Conservation (phyloP, 257 asterid species). For the Solanum tarapatanum region DNA sequence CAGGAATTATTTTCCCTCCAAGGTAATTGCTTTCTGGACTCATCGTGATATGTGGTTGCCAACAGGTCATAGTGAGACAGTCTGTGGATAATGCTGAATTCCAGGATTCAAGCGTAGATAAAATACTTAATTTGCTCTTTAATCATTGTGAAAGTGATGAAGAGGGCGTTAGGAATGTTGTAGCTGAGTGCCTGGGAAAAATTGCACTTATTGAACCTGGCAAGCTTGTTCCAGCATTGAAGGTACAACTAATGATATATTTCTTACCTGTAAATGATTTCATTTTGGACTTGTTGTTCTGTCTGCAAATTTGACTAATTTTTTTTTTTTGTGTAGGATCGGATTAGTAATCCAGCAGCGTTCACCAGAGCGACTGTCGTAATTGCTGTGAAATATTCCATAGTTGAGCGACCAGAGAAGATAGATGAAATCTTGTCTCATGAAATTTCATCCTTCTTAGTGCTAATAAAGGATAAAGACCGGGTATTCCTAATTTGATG, state of each 20-base stretch:
- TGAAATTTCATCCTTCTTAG: conserved; percentile 79
- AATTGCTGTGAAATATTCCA: conserved; percentile 82
- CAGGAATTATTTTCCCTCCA: background rate
- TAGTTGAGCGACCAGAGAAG: conserved; percentile 93
- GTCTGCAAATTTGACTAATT: background rate
- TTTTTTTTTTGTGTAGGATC: conserved; percentile 46
- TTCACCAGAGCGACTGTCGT: conserved; percentile 97
- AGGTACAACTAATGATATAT: conserved; percentile 33
- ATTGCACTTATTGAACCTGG: conserved; percentile 95
- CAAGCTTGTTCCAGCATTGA: conserved; percentile 93
- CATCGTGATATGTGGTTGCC: conserved; percentile 1
- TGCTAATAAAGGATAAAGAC: conserved; percentile 89
- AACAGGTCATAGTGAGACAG: conserved; percentile 94
- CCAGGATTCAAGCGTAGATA: conserved; percentile 86
- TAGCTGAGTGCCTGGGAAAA: conserved; percentile 97
- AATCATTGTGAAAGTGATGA: conserved; percentile 99
- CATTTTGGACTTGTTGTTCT: background rate
- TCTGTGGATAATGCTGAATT: conserved; percentile 97
- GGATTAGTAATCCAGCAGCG: conserved; percentile 72
- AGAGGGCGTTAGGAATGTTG: conserved; percentile 99
- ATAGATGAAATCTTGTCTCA: conserved; percentile 79
- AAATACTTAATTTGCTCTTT: conserved; percentile 78
- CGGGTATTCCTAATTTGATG: conserved; percentile 43
- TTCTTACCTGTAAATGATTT: background rate
- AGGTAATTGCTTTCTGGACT: background rate